Percentiles rank a stretch among this genome's conserved stretches.
Evolutionary conservation across 108 stramenopile genomes (phyloP).

Genomic region (Chaetoceros tenuissimus): DNA sequence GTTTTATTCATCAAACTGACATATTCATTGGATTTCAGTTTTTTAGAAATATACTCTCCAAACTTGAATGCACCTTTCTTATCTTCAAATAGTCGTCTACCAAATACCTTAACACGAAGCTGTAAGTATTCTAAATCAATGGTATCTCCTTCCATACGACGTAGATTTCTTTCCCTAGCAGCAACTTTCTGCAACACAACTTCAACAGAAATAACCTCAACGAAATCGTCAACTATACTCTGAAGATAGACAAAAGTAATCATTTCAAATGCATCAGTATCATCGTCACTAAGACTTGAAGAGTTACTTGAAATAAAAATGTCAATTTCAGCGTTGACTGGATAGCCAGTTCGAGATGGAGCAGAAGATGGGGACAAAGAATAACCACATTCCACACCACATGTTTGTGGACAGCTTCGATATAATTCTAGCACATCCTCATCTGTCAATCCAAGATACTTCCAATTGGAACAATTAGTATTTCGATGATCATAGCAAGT

Average conservation of each 20-base stretch:
- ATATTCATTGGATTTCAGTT: too few relatives aligned
- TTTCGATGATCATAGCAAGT: conserved; percentile 20
- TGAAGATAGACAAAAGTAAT: neutral
- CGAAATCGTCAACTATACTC: neutral
- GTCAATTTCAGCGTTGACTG: neutral
- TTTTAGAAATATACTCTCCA: too few relatives aligned
- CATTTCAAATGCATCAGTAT: neutral
- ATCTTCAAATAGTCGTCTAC: too few relatives aligned
- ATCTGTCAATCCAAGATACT: conserved; percentile 20
- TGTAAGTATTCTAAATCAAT: too few relatives aligned
- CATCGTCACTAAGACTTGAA: neutral
- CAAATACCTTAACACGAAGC: too few relatives aligned
- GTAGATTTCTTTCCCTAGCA: too few relatives aligned
- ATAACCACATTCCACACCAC: conserved; percentile 29
- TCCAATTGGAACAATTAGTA: conserved; percentile 31
- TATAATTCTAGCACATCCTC: conserved; percentile 16
- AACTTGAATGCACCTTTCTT: too few relatives aligned
- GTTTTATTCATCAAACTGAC: too few relatives aligned
- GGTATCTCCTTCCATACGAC: too few relatives aligned
- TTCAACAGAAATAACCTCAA: too few relatives aligned
- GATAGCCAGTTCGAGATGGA: neutral
- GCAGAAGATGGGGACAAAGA: conserved; percentile 7
- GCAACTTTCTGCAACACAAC: too few relatives aligned
- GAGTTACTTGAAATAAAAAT: neutral
- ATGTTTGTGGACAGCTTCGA: conserved; percentile 28